Evolutionary conservation across 1,284 basidiomycete genomes (phyloP), one percentile per base, ranked within the genome.

Genomic region (Caloboletus firmus): DNA sequence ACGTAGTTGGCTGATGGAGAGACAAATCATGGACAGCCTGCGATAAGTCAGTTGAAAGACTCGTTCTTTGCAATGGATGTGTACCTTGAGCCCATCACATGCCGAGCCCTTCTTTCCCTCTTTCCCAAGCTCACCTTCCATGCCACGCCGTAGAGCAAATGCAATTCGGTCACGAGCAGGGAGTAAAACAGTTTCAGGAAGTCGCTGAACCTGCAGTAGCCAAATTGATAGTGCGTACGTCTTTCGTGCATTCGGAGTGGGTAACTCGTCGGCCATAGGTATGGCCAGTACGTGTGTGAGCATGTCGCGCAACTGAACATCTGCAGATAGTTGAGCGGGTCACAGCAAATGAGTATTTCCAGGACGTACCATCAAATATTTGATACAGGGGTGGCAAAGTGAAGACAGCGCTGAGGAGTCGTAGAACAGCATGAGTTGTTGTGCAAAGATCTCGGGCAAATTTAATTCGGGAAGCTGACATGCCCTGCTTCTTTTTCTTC

Each of bases 91-190:
- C 18, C 85, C 87, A 65, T 92, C 89, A 37, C 78, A 84, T 2
- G 77, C 79, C 3, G 89, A 82, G 0, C 90, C 89, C 62, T 89
- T 91, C 74, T 91, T 91, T 10, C 89, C 89, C 69, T 92, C 90
- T 64, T 89, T 89, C 4, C 89, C 90, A 18, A 92, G 80, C 56
- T 91, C 85, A 12, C 90, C 90, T 54, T 88, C 85, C 57, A 92
- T 80, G n/a, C 84, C 90, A 35, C 89, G 82, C 49, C 81, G 79
- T 10, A 92, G 66, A 3, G 87, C 86, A 52, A 81, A 83, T 1
- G 83, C 78, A 39, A 92, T 87, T 31, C 84, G 78, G 59, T 83
- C 79, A 12, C 76, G 78, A 2, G 85, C 80, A 17, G 83, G 82
- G 17, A 70, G 61, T 15, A 91, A 73, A 15, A 91, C 78, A 1